Evolutionary conservation across 495 filamentous ascomycete species (phyloP).

Genomic region (Cairneyella variabilis): DNA sequence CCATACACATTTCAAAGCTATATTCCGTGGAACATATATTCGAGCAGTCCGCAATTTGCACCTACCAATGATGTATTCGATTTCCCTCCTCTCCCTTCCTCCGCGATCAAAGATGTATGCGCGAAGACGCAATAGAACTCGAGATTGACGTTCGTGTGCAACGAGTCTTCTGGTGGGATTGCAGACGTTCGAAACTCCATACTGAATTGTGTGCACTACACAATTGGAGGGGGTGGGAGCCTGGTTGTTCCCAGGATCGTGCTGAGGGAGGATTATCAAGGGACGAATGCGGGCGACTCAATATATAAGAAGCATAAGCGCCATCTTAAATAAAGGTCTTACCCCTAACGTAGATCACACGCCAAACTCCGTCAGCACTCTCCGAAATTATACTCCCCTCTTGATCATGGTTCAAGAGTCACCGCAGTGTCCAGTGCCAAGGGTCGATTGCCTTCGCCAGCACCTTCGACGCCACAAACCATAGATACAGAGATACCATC

Average conservation of each 20-base stretch:
- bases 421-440: not conserved
- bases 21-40: slow-evolving; percentile 5
- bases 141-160: slow-evolving; percentile 23
- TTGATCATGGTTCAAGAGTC: slow-evolving; percentile 12
- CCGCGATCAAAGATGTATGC: slow-evolving; percentile 20
- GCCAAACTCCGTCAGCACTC: slow-evolving; percentile 2
- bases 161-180: slow-evolving; percentile 14
- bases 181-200: slow-evolving; percentile 22
- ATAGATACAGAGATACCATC: slow-evolving; percentile 8
- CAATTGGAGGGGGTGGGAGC: slow-evolving; percentile 23
- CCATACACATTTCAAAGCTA: slow-evolving; percentile 11
- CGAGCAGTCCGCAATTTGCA: slow-evolving; percentile 2
- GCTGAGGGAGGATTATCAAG: slow-evolving; percentile 5
- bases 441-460: slow-evolving; percentile 10
- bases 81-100: slow-evolving; percentile 13
- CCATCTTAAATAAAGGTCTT: slow-evolving; percentile 14
- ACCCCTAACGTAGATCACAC: slow-evolving; percentile 15
- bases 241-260: slow-evolving; percentile 18
- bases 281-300: not conserved
- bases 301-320: slow-evolving; percentile 15
- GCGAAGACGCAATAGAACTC: slow-evolving; percentile 15
- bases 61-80: slow-evolving; percentile 16
- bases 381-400: slow-evolving; percentile 9
- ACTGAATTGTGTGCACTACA: slow-evolving; percentile 26
- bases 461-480: slow-evolving; percentile 8